Evolutionary conservation across 2,329 filamentous ascomycete species (phyloP).

Genomic region (Emericellopsis atlantica): DNA sequence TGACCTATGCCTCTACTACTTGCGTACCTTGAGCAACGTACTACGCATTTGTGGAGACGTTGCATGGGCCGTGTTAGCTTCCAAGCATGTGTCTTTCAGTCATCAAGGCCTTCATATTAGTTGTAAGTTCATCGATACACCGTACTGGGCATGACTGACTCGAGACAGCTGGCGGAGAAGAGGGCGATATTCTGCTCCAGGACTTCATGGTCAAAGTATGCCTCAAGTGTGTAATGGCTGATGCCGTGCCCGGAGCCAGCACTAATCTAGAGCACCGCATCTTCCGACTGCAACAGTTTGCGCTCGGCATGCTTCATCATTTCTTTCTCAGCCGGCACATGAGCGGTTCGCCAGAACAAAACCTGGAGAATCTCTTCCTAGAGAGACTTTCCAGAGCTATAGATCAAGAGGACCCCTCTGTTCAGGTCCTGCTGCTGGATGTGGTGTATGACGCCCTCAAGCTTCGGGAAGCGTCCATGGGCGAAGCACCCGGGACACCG

Average conservation of each 20-base stretch:
- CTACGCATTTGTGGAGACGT: slow-evolving; percentile 53
- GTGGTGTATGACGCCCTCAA: slow-evolving; percentile 65
- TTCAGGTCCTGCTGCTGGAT: slow-evolving; percentile 69
- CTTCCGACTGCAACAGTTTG: slow-evolving; percentile 57
- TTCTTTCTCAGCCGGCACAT: slow-evolving; percentile 55
- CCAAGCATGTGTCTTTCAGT: slow-evolving; percentile 29
- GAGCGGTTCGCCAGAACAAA: slow-evolving; percentile 42
- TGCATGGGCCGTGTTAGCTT: slow-evolving; percentile 59
- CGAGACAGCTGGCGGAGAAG: slow-evolving; percentile 30
- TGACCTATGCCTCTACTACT: slow-evolving; percentile 65
- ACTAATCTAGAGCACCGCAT: slow-evolving; percentile 26
- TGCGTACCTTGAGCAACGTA: slow-evolving; percentile 63
- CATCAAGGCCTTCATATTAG: slow-evolving; percentile 20
- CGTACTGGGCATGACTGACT: slow-evolving; percentile 8
- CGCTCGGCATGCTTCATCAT: slow-evolving; percentile 57
- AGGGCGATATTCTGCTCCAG: slow-evolving; percentile 48
- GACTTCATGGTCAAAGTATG: slow-evolving; percentile 56
- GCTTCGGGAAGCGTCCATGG: slow-evolving; percentile 34
- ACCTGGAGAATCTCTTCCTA: slow-evolving; percentile 60
- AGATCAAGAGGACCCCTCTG: slow-evolving; percentile 48
- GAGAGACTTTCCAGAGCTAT: slow-evolving; percentile 52
- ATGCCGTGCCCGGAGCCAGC: slow-evolving; percentile 8
- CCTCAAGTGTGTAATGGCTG: slow-evolving; percentile 41
- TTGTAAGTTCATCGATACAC: slow-evolving; percentile 27
- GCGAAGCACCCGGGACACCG: slow-evolving; percentile 29